Base-by-base conservation (phyloP, 192 early-diverging fungal species). In the Coemansia sp. region DNA sequence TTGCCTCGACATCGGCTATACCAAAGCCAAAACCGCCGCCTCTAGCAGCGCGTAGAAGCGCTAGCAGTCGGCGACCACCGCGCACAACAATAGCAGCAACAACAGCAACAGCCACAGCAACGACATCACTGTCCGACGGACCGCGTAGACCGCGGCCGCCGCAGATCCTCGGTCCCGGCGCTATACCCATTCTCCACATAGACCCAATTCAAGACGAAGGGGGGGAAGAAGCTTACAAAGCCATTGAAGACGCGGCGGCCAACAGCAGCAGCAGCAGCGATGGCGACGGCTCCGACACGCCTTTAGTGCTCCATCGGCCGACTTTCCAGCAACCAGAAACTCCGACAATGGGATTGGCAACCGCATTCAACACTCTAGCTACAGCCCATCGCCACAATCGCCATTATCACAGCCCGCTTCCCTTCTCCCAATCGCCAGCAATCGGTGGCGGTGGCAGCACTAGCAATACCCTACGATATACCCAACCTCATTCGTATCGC, bases 131-230 rank as follows among this genome's bases (percentile, higher is more conserved):
- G 21, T 61, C 45, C 16, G 46, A 62, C 36, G 14, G 39, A 63
- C 24, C 68, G 51, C 14, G 55, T 41, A 12, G 43, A 41, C 24
- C 55, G 39, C 69, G 56, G 48, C 60, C 68, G 38, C 69, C 55
- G 9, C 60, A 53, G 21, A 63, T 84, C 24, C 67, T 76, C 5
- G 75, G 81, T 0, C 81, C 81, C 7, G 81, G 76, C 5, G 72
- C 76, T 18, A 73, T 84, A 3, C 72, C 81, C 1, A 78, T 84
- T 49, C 67, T 78, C 20, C 76, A 75, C 60, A 67, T 63, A 3
- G 81, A 83, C 41, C 63, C 72, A 20, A n/a, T 11, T 8, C 45
- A 43, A 4, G 57, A 67, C 36, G 64, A 69, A 7, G 18, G 20
- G 16, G 64, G 56, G 1, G 45, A 53, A 1, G 48, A 49, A 30